These are phyloP conservation scores for Cutaneotrichosporon sp. DNA, from an alignment of 1,284 basidiomycete species.

Conservation along the genomic window DNA sequence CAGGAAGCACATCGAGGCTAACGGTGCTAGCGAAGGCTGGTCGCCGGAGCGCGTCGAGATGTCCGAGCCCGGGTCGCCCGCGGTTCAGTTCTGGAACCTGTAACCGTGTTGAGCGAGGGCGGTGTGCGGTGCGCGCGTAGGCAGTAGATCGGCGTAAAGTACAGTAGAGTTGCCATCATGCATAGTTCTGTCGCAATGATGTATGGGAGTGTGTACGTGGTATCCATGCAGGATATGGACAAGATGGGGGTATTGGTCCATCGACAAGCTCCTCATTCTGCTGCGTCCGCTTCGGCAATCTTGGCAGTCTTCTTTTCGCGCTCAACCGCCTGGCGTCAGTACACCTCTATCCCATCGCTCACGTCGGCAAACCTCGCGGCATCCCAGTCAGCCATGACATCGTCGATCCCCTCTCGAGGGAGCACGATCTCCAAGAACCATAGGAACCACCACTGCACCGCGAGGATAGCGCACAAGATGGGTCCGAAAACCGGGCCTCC, in stretches of 20 bases:
- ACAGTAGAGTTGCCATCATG: background rate
- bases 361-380: conserved; percentile 27
- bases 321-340: conserved; percentile 9
- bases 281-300: background rate
- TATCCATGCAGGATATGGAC: conserved; percentile 1
- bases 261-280: background rate
- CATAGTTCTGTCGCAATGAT: background rate
- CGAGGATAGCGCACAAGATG: conserved; percentile 55
- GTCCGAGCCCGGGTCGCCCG: conserved; percentile 83
- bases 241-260: background rate
- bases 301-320: background rate
- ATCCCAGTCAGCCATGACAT: conserved; percentile 35
- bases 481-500: conserved; percentile 54
- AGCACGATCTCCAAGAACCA: conserved; percentile 42
- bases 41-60: conserved; percentile 62
- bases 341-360: background rate
- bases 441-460: conserved; percentile 54
- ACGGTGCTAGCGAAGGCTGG: conserved; percentile 44
- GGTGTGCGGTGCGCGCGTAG: background rate
- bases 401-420: conserved; percentile 49
- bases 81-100: conserved; percentile 70
- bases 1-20: conserved; percentile 30
- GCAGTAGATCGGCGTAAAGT: background rate
- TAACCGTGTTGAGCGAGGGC: conserved; percentile 12
- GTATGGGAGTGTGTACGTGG: background rate